A percentile compares a stretch with the other conserved stretches of the same genome.
phyloP scores from a whole-genome alignment of 1,284 basidiomycete genomes.

The Sutorius eximius region DNA sequence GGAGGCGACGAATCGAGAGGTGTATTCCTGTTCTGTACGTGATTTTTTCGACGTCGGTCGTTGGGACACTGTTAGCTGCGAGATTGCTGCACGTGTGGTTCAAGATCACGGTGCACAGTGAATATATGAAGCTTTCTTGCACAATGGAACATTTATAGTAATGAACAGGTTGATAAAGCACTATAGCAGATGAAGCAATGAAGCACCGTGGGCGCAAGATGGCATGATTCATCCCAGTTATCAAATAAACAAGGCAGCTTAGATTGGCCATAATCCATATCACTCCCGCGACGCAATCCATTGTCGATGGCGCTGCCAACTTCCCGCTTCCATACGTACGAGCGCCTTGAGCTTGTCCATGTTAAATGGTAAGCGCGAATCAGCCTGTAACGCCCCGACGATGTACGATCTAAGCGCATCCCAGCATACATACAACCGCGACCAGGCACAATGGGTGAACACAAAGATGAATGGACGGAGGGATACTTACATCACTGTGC shows the following conservation, averaged over 20 bases:
- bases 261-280: not conserved
- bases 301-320: constrained; percentile 42
- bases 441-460: not conserved
- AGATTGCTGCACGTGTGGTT: too few species aligned
- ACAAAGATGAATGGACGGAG: not conserved
- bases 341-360: constrained; percentile 39
- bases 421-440: not conserved
- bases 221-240: not conserved
- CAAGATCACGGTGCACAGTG: too few species aligned
- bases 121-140: too few species aligned
- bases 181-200: not conserved
- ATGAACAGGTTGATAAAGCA: too few species aligned
- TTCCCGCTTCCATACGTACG: constrained; percentile 41
- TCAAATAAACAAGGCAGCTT: not conserved
- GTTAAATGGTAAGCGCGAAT: constrained; percentile 41
- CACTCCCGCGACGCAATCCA: constrained; percentile 36
- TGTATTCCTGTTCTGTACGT: too few species aligned
- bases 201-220: not conserved
- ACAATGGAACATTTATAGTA: too few species aligned
- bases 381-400: constrained; percentile 43
- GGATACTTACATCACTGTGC: constrained; percentile 55
- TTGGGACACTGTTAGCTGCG: too few species aligned
- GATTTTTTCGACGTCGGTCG: too few species aligned
- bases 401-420: constrained; percentile 42
- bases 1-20: too few species aligned